Base-by-base conservation (phyloP, 306 rosid genomes). In the Malus fusca region DNA sequence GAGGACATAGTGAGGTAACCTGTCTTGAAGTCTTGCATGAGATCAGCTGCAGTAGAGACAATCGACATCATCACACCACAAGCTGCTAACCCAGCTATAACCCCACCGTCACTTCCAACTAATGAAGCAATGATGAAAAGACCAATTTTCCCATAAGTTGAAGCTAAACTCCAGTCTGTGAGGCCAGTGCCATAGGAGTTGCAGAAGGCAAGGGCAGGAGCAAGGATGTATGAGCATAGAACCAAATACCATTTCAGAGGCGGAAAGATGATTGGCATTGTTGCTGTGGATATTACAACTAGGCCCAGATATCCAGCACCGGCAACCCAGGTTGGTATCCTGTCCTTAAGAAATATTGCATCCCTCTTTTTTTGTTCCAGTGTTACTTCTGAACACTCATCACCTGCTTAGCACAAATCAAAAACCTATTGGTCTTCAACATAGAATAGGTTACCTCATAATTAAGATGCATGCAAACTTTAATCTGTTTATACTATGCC, bases 1-100 rank as follows among this genome's bases (percentile, higher is more conserved):
- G 97, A 96, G 11, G 99, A 96, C 46, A 89, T 85, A 65, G 97
- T 96, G 75, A 96, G 97, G 85, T 96, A 96, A 72, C 98, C 98
- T 0, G 98, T 90, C 92, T 92, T 96, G 85, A 96, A 96, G 85
- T 96, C 99, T 88, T 96, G 99, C 99, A 96, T 96, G 82, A 96
- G 99, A 86, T 96, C 98, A 3, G 98, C 96, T 17, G 99, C 98
- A 1, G 97, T 96, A n/a, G 98, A 68, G 4, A 96, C 98, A 5
- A 92, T 96, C 66, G 98, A 79, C 98, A 96, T 92, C 98, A 96
- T 96, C 60, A 96, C 93, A 51, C 96, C 97, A 67, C 84, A 88
- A 25, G 96, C 80, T 56, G 97, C 93, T 72, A 88, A 30, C 15
- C 99, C 99, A 1, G 99, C 99, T 66, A 92, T 82, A 44, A 90